phyloP scores from a whole-genome alignment of 176 grass and related monocot species.

The Elymus sibiricus region DNA sequence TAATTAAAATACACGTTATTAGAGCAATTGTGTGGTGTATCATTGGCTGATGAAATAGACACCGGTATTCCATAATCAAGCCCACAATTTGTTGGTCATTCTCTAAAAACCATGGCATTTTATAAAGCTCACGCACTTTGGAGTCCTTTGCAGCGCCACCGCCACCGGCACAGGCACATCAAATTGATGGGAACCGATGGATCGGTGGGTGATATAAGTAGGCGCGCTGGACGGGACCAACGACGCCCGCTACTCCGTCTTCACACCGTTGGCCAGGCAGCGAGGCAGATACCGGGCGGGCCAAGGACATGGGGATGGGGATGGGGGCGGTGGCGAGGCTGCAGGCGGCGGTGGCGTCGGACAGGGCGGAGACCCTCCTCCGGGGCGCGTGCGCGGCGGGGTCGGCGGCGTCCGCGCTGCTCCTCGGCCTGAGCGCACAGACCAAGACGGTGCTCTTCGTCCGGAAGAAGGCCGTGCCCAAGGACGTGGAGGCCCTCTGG shows the following conservation, averaged over 20 bases:
- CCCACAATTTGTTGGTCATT: neutral
- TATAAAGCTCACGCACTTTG: neutral
- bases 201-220: neutral
- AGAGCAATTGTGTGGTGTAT: neutral
- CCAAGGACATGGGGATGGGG: too few species aligned
- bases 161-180: neutral
- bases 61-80: neutral
- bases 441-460: conserved; percentile 67
- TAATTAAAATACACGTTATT: too few species aligned
- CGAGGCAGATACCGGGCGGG: neutral
- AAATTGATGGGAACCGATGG: neutral
- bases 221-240: neutral
- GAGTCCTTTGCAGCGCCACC: neutral
- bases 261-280: too few species aligned
- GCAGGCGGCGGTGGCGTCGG: neutral
- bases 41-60: neutral
- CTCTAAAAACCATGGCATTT: neutral
- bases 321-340: neutral
- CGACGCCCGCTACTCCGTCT: too few species aligned
- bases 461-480: conserved; percentile 52
- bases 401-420: conserved; percentile 48
- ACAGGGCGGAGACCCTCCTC: conserved; percentile 37
- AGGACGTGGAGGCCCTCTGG: conserved; percentile 75
- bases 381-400: conserved; percentile 38
- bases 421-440: conserved; percentile 59